Conservation (phyloP, 495 filamentous ascomycete species). For the Aspergillus nanangensis region DNA sequence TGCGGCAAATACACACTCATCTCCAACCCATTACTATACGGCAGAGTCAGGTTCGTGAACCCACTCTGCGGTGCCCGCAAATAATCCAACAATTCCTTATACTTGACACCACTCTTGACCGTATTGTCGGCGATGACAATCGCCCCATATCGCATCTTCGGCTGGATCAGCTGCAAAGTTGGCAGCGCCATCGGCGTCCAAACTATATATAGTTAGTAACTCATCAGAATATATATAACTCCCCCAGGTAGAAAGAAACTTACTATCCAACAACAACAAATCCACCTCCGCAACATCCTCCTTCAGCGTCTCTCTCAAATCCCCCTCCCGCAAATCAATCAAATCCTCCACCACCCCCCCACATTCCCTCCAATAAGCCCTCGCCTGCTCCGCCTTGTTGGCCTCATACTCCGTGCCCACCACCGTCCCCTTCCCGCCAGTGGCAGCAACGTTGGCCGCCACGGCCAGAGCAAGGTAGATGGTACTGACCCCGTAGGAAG, state of each 20-base stretch:
- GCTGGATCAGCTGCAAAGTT: slow-evolving; percentile 41
- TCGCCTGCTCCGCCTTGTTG: slow-evolving; percentile 40
- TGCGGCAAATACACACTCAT: slow-evolving; percentile 8
- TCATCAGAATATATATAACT: no score
- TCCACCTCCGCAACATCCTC: slow-evolving; percentile 42
- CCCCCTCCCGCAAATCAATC: slow-evolving; percentile 53
- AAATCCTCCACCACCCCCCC: slow-evolving; percentile 35
- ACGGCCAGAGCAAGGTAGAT: slow-evolving; percentile 57
- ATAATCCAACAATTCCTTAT: slow-evolving; percentile 33
- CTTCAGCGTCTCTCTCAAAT: slow-evolving; percentile 49
- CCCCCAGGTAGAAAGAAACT: no score
- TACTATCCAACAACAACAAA: slow-evolving; percentile 54
- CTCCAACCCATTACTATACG: slow-evolving; percentile 10
- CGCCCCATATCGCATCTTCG: slow-evolving; percentile 38
- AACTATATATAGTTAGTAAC: no score
- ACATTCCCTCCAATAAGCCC: slow-evolving; percentile 42
- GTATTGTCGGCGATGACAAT: slow-evolving; percentile 52
- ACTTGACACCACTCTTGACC: slow-evolving; percentile 21
- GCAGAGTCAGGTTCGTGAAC: slow-evolving; percentile 7
- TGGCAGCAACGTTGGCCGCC: slow-evolving; percentile 20
- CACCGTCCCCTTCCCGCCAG: slow-evolving; percentile 30
- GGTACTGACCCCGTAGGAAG: slow-evolving; percentile 55
- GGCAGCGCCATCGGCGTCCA: slow-evolving; percentile 51
- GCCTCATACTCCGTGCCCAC: slow-evolving; percentile 56
- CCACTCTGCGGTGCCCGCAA: slow-evolving; percentile 8